Evolutionary conservation across 768 basidiomycete genomes (phyloP).

Genomic region (Leccinum pellstonianum): DNA sequence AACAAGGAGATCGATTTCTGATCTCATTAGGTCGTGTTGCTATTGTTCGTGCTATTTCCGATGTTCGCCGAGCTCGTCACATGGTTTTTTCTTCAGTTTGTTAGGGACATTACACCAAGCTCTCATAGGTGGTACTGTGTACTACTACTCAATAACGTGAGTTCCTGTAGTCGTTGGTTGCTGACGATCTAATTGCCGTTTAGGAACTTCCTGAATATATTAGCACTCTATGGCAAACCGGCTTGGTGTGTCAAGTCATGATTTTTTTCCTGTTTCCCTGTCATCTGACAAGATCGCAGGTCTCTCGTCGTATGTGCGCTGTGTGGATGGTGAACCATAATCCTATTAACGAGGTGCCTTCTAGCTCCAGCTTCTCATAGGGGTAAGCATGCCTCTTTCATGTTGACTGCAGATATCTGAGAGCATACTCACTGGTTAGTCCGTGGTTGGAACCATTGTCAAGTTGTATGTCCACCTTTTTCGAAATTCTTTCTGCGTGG

Average conservation of each 20-base stretch:
- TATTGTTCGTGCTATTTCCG: constrained; percentile 30
- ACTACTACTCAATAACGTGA: constrained; percentile 55
- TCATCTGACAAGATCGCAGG: constrained; percentile 35
- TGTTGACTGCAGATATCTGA: constrained; percentile 3
- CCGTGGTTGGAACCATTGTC: constrained; percentile 54
- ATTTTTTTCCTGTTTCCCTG: neutral
- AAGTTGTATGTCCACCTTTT: constrained; percentile 43
- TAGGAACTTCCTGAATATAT: constrained; percentile 42
- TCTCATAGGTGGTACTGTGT: constrained; percentile 51
- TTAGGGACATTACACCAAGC: constrained; percentile 49
- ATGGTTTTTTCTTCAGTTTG: constrained; percentile 32
- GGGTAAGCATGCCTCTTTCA: constrained; percentile 27
- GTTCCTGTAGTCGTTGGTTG: constrained; percentile 17
- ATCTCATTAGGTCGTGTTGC: constrained; percentile 28
- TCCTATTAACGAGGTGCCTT: neutral
- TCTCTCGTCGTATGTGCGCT: constrained; percentile 45
- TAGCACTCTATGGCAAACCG: constrained; percentile 38
- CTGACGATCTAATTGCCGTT: constrained; percentile 4
- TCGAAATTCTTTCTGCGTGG: neutral
- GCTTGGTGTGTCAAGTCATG: constrained; percentile 41
- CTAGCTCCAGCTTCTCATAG: constrained; percentile 46
- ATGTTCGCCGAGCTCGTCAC: neutral
- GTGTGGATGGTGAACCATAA: constrained; percentile 7
- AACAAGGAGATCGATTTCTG: neutral
- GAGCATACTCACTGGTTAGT: constrained; percentile 31